phyloP scores from a whole-genome alignment of 352 stramenopile genomes.

The Aphanomyces euteiches region DNA sequence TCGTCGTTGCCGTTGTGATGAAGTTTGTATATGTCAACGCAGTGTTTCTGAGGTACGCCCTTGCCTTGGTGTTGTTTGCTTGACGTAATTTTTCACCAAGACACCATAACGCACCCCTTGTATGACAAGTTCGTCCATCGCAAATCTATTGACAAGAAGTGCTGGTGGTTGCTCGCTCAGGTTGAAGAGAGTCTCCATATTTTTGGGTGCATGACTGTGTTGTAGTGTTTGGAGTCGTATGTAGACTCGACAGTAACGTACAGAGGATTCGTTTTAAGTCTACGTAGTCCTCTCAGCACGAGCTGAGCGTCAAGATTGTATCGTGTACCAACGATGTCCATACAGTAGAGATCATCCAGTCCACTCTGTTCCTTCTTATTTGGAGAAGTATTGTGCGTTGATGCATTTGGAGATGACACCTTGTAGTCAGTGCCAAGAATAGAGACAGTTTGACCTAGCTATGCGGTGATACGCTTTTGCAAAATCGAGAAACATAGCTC shows the following conservation, averaged over 20 bases:
- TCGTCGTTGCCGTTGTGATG: no score
- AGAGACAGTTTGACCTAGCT: background rate
- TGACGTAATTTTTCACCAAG: background rate
- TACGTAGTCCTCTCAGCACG: background rate
- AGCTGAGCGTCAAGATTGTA: background rate
- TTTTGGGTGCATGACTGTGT: background rate
- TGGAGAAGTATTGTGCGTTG: background rate
- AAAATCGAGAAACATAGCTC: constrained; percentile 35
- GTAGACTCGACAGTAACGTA: background rate
- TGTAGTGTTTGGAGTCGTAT: background rate
- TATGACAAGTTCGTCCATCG: background rate
- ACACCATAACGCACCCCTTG: constrained; percentile 3
- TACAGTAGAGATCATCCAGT: constrained; percentile 9
- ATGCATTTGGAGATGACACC: background rate
- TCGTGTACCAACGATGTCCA: constrained; percentile 12
- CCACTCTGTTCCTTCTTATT: background rate
- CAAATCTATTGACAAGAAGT: background rate
- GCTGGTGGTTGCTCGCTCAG: background rate
- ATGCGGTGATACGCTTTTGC: constrained; percentile 36
- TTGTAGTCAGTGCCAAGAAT: background rate
- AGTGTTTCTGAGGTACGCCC: no score
- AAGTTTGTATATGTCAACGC: no score
- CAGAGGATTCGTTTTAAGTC: background rate
- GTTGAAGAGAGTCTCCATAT: constrained; percentile 2
- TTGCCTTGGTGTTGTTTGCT: background rate